Base-by-base conservation (phyloP, 2,329 filamentous ascomycete species). In the Fusarium solani-melongenae region DNA sequence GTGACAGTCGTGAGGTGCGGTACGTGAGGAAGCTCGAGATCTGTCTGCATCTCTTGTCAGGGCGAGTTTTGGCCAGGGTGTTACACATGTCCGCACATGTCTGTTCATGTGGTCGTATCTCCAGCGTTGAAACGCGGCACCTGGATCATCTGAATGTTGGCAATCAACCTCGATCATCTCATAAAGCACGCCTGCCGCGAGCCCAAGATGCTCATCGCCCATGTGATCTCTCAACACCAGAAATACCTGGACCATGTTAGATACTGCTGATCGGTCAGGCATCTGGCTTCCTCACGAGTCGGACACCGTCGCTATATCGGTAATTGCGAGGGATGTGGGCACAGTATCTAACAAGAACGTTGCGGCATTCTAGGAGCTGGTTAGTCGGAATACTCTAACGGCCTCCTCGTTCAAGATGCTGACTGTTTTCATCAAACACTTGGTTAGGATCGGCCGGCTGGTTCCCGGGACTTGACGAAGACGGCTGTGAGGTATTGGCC, bases 151-250 rank as follows among this genome's bases (percentile, higher is more conserved):
- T 2, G 83, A 84, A 70, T 84, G 77, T 39, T 83, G 79, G 61
- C 83, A 85, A 71, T 86, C 84, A 36, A 86, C 79, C 71, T 86
- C 85, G 38, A 86, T 86, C 64, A 86, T 74, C 72, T 86, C 85
- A 67, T 86, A 85, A 9, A 86, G 78, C 5, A 86, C 85, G 6
- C 84, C 85, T 34, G 83, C 82, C 14, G 84, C 83, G 24, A 83
- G 73, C 51, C 85, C 84, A 36, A 86, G 75, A 63, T 84, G 83
- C 68, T 86, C 84, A 57, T 86, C 84, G 10, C 84, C 84, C 39
- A 86, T 80, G 72, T 84, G 83, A 55, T 86, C 83, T 58, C 84
- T 79, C 17, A 86, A 73, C 39, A 85, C 79, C 14, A 85, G 75
- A 64, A 86, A 85, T 20, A 85, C 79, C 82, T 84, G 41, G 4